Percentiles rank a stretch among this genome's conserved stretches.
Evolutionary conservation across 2,329 filamentous ascomycete genomes (phyloP).

Genomic region (Seiridium unicorne): DNA sequence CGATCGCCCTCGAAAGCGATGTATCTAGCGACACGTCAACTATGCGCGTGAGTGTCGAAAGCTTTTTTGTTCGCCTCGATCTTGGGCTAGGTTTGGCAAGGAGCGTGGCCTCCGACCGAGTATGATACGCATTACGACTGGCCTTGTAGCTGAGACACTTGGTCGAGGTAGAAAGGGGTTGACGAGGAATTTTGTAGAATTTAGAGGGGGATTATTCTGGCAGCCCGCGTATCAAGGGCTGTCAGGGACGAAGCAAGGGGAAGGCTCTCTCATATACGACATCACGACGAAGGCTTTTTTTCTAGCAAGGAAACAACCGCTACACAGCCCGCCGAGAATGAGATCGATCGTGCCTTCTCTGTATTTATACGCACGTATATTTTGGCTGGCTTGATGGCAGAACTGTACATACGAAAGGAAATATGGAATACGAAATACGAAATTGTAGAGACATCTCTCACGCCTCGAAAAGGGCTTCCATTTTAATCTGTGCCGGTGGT

Average conservation of each 20-base stretch:
- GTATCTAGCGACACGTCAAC: no score
- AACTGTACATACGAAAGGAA: neutral
- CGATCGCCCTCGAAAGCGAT: no score
- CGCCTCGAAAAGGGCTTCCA: no score
- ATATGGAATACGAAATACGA: neutral
- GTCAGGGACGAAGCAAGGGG: neutral
- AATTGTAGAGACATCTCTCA: neutral
- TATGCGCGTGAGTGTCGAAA: no score
- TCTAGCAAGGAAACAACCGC: no score
- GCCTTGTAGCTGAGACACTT: no score
- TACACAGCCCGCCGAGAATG: neutral
- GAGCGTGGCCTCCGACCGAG: no score
- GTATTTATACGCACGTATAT: neutral
- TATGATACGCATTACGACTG: no score
- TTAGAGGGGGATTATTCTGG: neutral
- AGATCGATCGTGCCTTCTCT: conserved; percentile 4
- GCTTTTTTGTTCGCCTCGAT: no score
- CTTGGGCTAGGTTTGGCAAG: no score
- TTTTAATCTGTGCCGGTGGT: no score
- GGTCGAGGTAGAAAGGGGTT: neutral
- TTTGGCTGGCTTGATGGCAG: neutral
- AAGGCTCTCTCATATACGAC: neutral
- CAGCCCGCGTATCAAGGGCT: neutral
- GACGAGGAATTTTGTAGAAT: neutral
- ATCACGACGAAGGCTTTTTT: neutral